Conservation (phyloP, 2,329 filamentous ascomycete species). For the Pyricularia sp. region DNA sequence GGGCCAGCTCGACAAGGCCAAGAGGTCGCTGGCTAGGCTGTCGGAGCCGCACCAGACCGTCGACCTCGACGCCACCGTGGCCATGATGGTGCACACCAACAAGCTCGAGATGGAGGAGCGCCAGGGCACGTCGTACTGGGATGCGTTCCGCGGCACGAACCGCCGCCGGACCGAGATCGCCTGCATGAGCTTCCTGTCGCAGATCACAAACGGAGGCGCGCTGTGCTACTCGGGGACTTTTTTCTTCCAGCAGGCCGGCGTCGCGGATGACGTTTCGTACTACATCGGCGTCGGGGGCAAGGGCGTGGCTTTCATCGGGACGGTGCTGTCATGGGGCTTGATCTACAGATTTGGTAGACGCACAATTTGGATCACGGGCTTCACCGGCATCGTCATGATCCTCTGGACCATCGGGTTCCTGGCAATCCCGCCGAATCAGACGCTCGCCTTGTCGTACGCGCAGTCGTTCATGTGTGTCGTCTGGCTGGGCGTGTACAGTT, state of each 20-base stretch:
- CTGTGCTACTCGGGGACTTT: slow-evolving; percentile 28
- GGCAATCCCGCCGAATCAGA: slow-evolving; percentile 20
- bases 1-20: slow-evolving; percentile 17
- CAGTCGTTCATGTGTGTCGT: slow-evolving; percentile 28
- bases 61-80: slow-evolving; percentile 18
- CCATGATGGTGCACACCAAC: slow-evolving; percentile 7
- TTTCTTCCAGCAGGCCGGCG: slow-evolving; percentile 33
- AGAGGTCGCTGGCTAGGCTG: slow-evolving; percentile 19
- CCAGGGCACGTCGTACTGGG: slow-evolving; percentile 25
- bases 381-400: slow-evolving; percentile 23
- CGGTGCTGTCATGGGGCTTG: slow-evolving; percentile 28
- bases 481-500: slow-evolving; percentile 30
- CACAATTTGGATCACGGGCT: slow-evolving; percentile 27
- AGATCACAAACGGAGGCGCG: slow-evolving; percentile 27
- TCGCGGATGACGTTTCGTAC: slow-evolving; percentile 22
- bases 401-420: slow-evolving; percentile 31
- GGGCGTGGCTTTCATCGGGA: slow-evolving; percentile 28
- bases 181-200: slow-evolving; percentile 25
- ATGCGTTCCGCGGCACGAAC: slow-evolving; percentile 35
- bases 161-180: slow-evolving; percentile 32
- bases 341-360: slow-evolving; percentile 28
- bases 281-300: slow-evolving; percentile 28
- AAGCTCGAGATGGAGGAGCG: slow-evolving; percentile 17
- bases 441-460: slow-evolving; percentile 21
- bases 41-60: slow-evolving; percentile 15